phyloP scores from a whole-genome alignment of 208 protist species.

The Leptomonas seymouri region DNA sequence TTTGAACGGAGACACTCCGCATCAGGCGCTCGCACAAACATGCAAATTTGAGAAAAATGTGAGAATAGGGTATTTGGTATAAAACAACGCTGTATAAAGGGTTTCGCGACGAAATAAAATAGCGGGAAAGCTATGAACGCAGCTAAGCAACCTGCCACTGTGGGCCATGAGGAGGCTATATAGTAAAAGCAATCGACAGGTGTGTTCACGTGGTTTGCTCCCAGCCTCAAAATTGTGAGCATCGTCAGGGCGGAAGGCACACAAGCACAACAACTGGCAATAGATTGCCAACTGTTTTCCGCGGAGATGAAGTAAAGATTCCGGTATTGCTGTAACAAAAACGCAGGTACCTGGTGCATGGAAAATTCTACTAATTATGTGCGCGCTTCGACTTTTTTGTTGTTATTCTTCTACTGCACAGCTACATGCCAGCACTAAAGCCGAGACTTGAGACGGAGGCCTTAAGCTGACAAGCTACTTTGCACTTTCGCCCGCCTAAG shows the following conservation, averaged over 20 bases:
- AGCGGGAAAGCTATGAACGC: background rate
- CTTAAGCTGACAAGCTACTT: background rate
- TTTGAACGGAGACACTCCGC: constrained; percentile 5
- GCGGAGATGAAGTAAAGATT: background rate
- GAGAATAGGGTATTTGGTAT: background rate
- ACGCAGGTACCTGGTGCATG: background rate
- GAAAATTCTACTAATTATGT: background rate
- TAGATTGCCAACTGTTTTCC: background rate
- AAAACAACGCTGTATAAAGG: too few relatives aligned
- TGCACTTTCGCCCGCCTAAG: constrained; percentile 5
- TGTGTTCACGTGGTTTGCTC: background rate
- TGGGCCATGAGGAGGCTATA: background rate
- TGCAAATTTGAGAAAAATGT: constrained; percentile 12
- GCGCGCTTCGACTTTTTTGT: background rate
- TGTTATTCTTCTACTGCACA: background rate
- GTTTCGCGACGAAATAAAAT: too few relatives aligned
- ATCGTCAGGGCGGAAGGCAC: background rate
- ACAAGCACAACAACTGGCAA: background rate
- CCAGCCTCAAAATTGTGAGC: background rate
- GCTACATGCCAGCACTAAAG: constrained; percentile 11
- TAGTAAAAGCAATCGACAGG: background rate
- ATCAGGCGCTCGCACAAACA: constrained; percentile 2
- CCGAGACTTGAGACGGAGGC: background rate
- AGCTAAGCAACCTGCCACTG: background rate
- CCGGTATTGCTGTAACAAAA: background rate